Percentiles rank a stretch among this genome's conserved stretches.
These are phyloP conservation scores for Euphorbia neoarborescens DNA, from an alignment of 441 rosid species.

Conservation along the genomic window DNA sequence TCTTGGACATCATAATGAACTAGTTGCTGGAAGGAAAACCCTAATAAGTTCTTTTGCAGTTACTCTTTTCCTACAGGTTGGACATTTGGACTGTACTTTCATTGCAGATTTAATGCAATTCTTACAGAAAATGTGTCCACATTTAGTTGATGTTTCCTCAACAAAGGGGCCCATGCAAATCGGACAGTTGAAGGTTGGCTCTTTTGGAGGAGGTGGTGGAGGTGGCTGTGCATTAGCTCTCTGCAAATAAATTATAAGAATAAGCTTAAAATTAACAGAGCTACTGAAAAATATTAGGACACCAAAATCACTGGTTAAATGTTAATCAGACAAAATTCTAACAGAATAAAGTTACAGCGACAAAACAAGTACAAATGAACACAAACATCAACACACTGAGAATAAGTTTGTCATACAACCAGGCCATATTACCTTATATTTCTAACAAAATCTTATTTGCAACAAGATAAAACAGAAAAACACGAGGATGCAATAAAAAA, in stretches of 20 bases:
- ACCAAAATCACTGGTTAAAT: neutral
- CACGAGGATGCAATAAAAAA: neutral
- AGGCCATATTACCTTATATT: neutral
- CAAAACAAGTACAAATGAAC: neutral
- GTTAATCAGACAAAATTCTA: neutral
- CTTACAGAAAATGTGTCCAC: slow-evolving; percentile 94
- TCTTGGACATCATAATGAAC: slow-evolving; percentile 30
- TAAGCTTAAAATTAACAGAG: slow-evolving; percentile 6
- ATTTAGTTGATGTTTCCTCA: slow-evolving; percentile 74
- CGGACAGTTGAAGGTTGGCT: slow-evolving; percentile 73
- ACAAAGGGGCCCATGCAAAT: slow-evolving; percentile 70
- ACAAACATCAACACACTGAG: neutral
- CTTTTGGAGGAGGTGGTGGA: slow-evolving; percentile 39
- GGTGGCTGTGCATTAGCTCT: slow-evolving; percentile 25
- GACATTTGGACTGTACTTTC: slow-evolving; percentile 57
- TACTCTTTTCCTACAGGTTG: slow-evolving; percentile 72
- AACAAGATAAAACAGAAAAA: neutral
- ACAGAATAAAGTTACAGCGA: neutral
- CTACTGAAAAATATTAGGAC: neutral
- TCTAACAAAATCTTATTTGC: neutral
- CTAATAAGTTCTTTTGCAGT: slow-evolving; percentile 55
- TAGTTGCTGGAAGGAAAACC: slow-evolving; percentile 74
- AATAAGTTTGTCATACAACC: neutral
- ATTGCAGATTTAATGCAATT: slow-evolving; percentile 60
- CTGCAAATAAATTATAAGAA: slow-evolving; percentile 28